Percentiles rank a stretch among this genome's conserved stretches.
Conservation (phyloP, 2,329 filamentous ascomycete species). For the Fusarium scirpi region DNA sequence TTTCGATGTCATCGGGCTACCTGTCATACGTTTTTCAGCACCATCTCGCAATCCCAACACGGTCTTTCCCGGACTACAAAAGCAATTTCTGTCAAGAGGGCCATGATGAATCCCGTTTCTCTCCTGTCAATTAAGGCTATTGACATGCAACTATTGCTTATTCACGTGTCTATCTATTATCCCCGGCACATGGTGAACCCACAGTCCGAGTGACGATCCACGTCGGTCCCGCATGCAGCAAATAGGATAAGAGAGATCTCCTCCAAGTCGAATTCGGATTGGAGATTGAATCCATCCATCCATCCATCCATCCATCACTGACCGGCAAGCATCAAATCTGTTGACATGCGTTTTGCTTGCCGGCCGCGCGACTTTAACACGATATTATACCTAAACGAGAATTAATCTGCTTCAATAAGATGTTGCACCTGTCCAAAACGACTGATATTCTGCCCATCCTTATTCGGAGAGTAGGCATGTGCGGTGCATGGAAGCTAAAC, state of each 20-base stretch:
- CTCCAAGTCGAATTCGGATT: slow-evolving; percentile 5
- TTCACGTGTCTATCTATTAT: slow-evolving; percentile 3
- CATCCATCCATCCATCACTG: neutral
- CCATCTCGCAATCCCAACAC: slow-evolving; percentile 16
- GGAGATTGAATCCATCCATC: slow-evolving; percentile 3
- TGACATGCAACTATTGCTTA: slow-evolving; percentile 29
- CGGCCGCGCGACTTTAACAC: slow-evolving; percentile 30
- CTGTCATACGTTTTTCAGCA: slow-evolving; percentile 44
- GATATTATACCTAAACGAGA: slow-evolving; percentile 42
- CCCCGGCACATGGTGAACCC: neutral
- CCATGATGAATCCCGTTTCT: slow-evolving; percentile 23
- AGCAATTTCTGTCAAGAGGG: slow-evolving; percentile 8
- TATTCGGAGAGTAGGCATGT: neutral
- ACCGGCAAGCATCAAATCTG: slow-evolving; percentile 22
- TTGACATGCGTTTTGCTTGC: slow-evolving; percentile 19
- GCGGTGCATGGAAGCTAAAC: neutral
- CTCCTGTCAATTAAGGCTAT: slow-evolving; percentile 10
- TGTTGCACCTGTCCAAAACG: slow-evolving; percentile 31
- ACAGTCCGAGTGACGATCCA: neutral
- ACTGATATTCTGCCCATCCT: slow-evolving; percentile 7
- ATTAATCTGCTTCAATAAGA: slow-evolving; percentile 40
- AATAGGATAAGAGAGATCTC: slow-evolving; percentile 6
- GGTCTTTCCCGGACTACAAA: slow-evolving; percentile 28
- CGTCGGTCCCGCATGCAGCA: neutral
- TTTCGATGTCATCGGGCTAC: slow-evolving; percentile 21